Evolutionary conservation across 106 monocot genomes (phyloP).

Genomic region (Dendrobium chrysotoxum): DNA sequence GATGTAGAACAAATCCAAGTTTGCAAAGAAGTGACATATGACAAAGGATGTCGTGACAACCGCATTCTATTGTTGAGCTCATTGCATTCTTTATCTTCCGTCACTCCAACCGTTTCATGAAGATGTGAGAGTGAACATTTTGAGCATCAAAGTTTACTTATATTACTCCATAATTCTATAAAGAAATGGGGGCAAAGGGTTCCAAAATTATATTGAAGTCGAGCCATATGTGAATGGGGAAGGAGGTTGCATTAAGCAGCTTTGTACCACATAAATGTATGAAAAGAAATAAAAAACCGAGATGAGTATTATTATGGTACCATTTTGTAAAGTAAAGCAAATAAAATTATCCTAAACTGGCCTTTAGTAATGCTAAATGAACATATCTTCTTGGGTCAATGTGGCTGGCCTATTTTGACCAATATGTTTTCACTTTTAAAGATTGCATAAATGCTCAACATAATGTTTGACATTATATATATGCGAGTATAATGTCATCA

Average conservation of each 20-base stretch:
- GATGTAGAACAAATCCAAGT: no score
- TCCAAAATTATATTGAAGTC: background rate
- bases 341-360: background rate
- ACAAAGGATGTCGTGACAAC: no score
- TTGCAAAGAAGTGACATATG: no score
- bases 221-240: background rate
- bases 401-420: background rate
- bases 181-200: no score
- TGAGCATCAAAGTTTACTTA: background rate
- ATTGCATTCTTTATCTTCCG: no score
- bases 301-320: background rate
- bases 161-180: background rate
- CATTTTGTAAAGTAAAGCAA: background rate
- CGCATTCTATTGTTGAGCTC: no score
- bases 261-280: background rate
- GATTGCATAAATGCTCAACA: background rate
- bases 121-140: background rate
- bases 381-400: background rate
- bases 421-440: background rate
- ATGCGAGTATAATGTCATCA: background rate
- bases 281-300: background rate
- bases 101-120: no score
- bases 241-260: background rate
- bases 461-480: background rate
- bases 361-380: background rate